Base-by-base conservation (phyloP, 805 yeast species). In the Kluyveromyces dobzhanskii region DNA sequence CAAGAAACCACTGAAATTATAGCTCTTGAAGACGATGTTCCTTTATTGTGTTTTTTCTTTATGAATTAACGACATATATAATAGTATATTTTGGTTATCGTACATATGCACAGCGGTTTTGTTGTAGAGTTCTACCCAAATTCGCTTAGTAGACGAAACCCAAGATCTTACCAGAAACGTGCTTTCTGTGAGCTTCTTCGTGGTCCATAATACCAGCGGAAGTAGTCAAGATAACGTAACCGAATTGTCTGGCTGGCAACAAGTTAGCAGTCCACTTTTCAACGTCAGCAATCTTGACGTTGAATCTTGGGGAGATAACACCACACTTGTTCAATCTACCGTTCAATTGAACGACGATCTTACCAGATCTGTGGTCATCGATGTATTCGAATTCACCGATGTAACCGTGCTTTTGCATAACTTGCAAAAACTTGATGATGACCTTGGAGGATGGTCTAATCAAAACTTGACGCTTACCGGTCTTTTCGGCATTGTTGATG, bases 191-290 rank as follows among this genome's bases (percentile, higher is more conserved):
- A 65, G 97, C 97, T 78, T 88, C 97, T 79, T 90, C 97, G 78
- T 88, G 97, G 80, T 90, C 97, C 95, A 88, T 87, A 64, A 88
- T 88, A 76, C 97, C 97, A 62, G 97, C 96, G 62, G 97, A 90
- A 61, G 97, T 88, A 74, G 97, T 90, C 69, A 88, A 80, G 72
- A 88, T 85, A 66, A 88, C 88, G 82, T 71, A 87, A 76, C 97
- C 97, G 66, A 88, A 90, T 75, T 88, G 97, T 83, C 97, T 86
- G 56, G 97, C 95, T 70, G 97, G 97, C 66, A 88, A 78, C 68
- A 88, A 81, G 85, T 88, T 86, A 71, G 81, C 94, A 61, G 95
- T 86, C 97, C 97, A 88, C 76, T 85, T 88, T 77, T 88, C 97
- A 57, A 88, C 82, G 70, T 88, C 97, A 67, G 72, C 81, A 55